phyloP scores from a whole-genome alignment of 2,329 filamentous ascomycete genomes.

The Eurotiales sp. region DNA sequence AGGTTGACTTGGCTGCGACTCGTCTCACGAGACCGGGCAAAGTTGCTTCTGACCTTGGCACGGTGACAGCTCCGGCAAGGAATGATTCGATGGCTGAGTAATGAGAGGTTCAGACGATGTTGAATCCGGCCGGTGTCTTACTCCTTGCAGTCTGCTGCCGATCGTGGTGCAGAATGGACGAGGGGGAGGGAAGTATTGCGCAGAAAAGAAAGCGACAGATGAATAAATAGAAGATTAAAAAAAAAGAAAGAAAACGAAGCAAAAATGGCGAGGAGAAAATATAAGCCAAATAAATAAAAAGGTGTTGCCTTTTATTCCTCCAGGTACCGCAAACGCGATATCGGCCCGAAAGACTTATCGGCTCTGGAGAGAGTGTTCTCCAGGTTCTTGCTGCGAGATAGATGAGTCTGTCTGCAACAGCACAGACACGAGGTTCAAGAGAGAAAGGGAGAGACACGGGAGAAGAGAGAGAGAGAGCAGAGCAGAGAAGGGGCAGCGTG shows the following conservation, averaged over 20 bases:
- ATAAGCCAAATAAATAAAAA: too few species aligned
- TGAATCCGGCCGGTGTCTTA: slow-evolving; percentile 11
- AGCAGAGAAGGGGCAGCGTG: neutral
- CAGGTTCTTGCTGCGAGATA: neutral
- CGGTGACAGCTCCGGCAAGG: neutral
- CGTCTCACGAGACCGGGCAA: slow-evolving; percentile 10
- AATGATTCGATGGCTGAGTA: slow-evolving; percentile 2
- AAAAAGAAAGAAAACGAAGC: too few species aligned
- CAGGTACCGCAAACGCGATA: too few species aligned
- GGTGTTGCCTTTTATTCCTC: too few species aligned
- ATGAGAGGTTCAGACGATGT: slow-evolving; percentile 12
- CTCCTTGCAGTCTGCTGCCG: slow-evolving; percentile 4
- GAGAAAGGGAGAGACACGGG: neutral
- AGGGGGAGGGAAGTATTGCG: neutral
- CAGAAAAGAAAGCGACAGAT: too few species aligned
- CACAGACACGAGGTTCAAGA: neutral
- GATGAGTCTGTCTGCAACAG: neutral
- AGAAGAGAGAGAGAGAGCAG: neutral
- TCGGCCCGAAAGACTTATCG: too few species aligned
- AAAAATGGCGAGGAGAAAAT: too few species aligned
- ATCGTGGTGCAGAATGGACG: neutral
- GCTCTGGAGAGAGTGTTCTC: too few species aligned
- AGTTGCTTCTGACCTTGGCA: neutral
- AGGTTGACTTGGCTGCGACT: slow-evolving; percentile 4
- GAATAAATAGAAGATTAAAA: too few species aligned